phyloP scores from a whole-genome alignment of 169 alveolate genomes.

The Eimeria tenella region DNA sequence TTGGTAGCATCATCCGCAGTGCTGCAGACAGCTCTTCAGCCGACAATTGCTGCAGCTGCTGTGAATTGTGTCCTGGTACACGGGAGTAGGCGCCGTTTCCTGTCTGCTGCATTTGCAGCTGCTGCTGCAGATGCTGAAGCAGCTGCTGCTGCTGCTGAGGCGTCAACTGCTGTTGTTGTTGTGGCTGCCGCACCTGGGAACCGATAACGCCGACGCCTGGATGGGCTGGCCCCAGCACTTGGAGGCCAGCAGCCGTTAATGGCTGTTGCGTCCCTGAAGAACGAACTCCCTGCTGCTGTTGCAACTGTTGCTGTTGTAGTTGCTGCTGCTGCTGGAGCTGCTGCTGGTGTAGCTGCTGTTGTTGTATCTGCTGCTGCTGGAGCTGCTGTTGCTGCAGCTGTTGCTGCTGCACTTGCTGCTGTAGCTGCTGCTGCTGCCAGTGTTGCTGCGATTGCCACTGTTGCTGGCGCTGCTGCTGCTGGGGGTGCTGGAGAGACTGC shows the following conservation, averaged over 20 bases:
- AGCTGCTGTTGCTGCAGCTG: conserved; percentile 6
- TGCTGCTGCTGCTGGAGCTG: conserved; percentile 56
- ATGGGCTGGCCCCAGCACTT: conserved; percentile 45
- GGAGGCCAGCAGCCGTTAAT: conserved; percentile 28
- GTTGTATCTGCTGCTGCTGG: conserved; percentile 45
- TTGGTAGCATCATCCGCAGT: conserved; percentile 58
- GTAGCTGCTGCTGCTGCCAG: conserved; percentile 54
- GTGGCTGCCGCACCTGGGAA: conserved; percentile 73
- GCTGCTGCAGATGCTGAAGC: conserved; percentile 65
- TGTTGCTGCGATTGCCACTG: conserved; percentile 39
- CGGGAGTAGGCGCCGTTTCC: conserved; percentile 29
- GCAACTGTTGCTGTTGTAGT: conserved; percentile 58
- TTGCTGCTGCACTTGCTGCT: conserved; percentile 19
- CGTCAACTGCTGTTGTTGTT: conserved; percentile 20
- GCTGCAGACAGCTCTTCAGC: conserved; percentile 70
- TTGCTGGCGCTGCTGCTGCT: conserved; percentile 53
- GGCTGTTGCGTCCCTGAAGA: conserved; percentile 44
- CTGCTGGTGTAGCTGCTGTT: conserved; percentile 16
- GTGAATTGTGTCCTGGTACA: conserved; percentile 41
- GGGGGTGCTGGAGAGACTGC: conserved; percentile 42
- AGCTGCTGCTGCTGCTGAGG: conserved; percentile 59
- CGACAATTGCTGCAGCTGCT: conserved; percentile 20
- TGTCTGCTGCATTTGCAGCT: conserved; percentile 42
- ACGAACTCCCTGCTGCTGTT: conserved; percentile 52
- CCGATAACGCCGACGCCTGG: conserved; percentile 26